Conservation (phyloP, 2,329 filamentous ascomycete genomes). For the Xylariaceae sp. region DNA sequence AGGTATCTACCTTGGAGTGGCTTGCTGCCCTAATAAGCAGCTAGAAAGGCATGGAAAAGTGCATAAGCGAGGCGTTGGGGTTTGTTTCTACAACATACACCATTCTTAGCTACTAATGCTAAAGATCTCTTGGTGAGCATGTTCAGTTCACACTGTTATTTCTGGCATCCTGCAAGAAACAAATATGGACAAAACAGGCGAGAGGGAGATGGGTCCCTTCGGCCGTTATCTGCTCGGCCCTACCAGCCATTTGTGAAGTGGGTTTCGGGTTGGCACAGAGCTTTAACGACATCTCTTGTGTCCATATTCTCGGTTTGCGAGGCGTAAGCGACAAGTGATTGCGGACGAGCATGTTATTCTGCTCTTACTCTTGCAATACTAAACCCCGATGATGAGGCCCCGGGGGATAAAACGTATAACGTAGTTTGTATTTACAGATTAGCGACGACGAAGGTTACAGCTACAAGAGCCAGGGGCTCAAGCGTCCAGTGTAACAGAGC, state of each 20-base stretch:
- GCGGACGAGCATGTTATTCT: background rate
- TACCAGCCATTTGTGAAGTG: background rate
- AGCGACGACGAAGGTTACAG: background rate
- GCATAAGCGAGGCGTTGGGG: conserved; percentile 31
- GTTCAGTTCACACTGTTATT: background rate
- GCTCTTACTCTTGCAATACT: background rate
- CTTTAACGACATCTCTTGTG: too few relatives aligned
- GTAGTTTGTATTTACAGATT: background rate
- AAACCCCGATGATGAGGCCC: background rate
- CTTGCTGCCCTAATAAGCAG: background rate
- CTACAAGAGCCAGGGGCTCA: too few relatives aligned
- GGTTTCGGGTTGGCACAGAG: too few relatives aligned
- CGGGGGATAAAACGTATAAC: background rate
- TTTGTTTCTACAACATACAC: conserved; percentile 21
- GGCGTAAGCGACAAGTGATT: background rate
- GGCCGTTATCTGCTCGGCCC: background rate
- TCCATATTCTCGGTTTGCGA: background rate
- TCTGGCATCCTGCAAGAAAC: background rate
- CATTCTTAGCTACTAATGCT: conserved; percentile 15
- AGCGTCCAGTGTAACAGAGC: too few relatives aligned
- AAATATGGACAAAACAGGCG: background rate
- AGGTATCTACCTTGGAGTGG: background rate
- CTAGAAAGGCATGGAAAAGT: conserved; percentile 19
- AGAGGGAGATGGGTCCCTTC: too few relatives aligned
- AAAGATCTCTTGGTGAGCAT: conserved; percentile 16